Evolutionary conservation across 2,329 filamentous ascomycete species (phyloP).

Genomic region (Penicillium sp.): DNA sequence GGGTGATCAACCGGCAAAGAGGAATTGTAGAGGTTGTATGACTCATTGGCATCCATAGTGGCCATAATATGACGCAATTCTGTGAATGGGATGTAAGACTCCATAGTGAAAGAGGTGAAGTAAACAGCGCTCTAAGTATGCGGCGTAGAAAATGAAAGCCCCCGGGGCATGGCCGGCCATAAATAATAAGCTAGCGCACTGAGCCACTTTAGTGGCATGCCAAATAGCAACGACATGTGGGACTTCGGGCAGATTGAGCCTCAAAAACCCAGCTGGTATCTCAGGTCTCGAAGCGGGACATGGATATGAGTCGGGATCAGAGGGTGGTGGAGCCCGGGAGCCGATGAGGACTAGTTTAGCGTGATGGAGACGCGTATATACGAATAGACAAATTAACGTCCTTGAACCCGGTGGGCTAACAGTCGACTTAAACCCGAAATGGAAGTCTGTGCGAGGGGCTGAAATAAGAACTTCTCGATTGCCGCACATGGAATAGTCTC

Average conservation of each 20-base stretch:
- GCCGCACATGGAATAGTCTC: too few relatives aligned
- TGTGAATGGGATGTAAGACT: conserved; percentile 13
- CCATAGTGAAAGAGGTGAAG: conserved; percentile 1
- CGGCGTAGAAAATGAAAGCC: background rate
- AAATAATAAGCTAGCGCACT: background rate
- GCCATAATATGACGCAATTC: conserved; percentile 12
- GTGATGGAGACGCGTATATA: too few relatives aligned
- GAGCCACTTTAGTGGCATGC: background rate
- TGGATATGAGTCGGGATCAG: too few relatives aligned
- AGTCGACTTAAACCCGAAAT: too few relatives aligned
- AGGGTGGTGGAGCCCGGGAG: too few relatives aligned
- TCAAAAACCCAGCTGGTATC: background rate
- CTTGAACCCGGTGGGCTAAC: too few relatives aligned
- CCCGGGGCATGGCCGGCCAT: background rate
- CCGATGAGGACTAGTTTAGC: too few relatives aligned
- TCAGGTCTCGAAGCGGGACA: too few relatives aligned
- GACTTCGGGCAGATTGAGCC: background rate
- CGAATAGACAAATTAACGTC: too few relatives aligned
- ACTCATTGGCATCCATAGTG: conserved; percentile 1
- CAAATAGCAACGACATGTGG: background rate
- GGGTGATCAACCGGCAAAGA: conserved; percentile 11
- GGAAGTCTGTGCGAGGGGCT: too few relatives aligned
- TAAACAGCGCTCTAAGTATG: too few relatives aligned
- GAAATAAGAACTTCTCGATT: too few relatives aligned
- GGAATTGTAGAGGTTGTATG: conserved; percentile 8